phyloP scores from a whole-genome alignment of 2,329 filamentous ascomycete genomes.

The Penicillium polonicum region DNA sequence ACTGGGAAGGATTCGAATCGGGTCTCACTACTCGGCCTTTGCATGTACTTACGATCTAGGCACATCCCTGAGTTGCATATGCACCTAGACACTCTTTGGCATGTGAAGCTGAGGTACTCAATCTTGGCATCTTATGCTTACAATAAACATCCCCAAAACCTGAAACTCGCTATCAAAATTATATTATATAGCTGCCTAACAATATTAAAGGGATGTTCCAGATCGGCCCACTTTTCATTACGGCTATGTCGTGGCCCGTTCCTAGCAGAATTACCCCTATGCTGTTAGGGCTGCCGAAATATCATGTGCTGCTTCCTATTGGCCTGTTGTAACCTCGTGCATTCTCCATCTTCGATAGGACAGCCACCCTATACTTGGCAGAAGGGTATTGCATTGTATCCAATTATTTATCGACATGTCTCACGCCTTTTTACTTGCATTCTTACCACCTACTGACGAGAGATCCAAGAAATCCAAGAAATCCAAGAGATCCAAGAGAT shows the following conservation, averaged over 20 bases:
- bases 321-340: background rate
- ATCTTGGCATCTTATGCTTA: background rate
- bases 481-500: background rate
- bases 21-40: background rate
- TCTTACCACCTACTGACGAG: background rate
- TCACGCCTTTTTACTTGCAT: background rate
- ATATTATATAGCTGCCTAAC: constrained; percentile 1
- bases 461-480: background rate
- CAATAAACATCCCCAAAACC: background rate
- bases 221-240: constrained; percentile 24
- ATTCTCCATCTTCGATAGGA: background rate
- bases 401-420: constrained; percentile 4
- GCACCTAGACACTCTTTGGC: background rate
- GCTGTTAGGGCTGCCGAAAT: constrained; percentile 9
- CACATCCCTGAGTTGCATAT: background rate
- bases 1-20: background rate
- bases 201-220: constrained; percentile 3
- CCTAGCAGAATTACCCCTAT: constrained; percentile 14
- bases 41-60: background rate
- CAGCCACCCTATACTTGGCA: constrained; percentile 3
- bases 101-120: background rate
- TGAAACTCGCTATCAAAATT: background rate
- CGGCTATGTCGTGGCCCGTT: constrained; percentile 19
- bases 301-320: background rate
- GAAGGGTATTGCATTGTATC: background rate